phyloP scores from a whole-genome alignment of 345 rosid species.

The Citrus trifoliata region DNA sequence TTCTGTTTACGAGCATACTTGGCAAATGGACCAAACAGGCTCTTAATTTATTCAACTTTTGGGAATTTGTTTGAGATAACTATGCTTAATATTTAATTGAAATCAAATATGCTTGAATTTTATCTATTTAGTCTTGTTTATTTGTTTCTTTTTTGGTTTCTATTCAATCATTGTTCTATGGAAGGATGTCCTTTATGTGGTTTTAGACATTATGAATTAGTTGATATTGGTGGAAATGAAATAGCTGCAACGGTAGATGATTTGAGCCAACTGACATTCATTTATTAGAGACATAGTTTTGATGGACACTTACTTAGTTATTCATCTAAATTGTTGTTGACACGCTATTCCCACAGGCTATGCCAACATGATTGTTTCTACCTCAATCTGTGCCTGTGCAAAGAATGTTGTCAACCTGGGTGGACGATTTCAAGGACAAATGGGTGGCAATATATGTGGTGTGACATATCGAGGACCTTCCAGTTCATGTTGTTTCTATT shows the following conservation, averaged over 20 bases:
- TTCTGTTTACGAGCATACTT: background rate
- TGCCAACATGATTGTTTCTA: slow-evolving; percentile 49
- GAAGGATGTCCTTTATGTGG: background rate
- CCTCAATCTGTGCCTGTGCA: slow-evolving; percentile 51
- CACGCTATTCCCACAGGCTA: slow-evolving; percentile 30
- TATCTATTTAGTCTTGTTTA: background rate
- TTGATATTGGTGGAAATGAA: background rate
- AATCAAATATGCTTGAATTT: background rate
- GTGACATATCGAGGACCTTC: slow-evolving; percentile 38
- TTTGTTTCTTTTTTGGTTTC: background rate
- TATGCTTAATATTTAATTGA: background rate
- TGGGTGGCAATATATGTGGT: slow-evolving; percentile 36
- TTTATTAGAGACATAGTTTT: background rate
- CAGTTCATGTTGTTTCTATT: slow-evolving; percentile 31
- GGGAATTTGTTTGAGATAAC: no score
- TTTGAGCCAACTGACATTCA: background rate
- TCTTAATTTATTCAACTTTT: no score
- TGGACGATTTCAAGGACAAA: slow-evolving; percentile 26
- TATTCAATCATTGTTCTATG: background rate
- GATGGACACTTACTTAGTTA: background rate
- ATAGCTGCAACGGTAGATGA: background rate
- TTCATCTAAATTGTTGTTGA: background rate
- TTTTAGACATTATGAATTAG: background rate
- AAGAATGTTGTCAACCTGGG: slow-evolving; percentile 47
- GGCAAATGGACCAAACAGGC: background rate